Conservation (phyloP, 2,329 filamentous ascomycete species). For the Capronia coronata region DNA sequence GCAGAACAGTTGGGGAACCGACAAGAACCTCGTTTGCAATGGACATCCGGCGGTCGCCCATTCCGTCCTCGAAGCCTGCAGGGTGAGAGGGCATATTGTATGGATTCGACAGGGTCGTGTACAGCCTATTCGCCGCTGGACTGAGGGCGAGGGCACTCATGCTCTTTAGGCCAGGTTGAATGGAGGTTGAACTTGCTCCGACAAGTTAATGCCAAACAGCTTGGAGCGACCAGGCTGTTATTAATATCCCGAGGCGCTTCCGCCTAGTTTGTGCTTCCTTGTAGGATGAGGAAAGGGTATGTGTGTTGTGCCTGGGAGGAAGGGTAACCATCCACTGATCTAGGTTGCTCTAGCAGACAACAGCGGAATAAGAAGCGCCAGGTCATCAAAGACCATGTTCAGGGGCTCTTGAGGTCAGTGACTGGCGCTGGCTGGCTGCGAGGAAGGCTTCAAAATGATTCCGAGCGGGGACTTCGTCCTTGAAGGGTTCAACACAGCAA, state of each 20-base stretch:
- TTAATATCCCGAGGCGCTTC: neutral
- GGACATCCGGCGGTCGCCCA: conserved; percentile 27
- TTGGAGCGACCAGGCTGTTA: neutral
- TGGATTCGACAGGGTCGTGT: conserved; percentile 12
- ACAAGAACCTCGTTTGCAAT: conserved; percentile 24
- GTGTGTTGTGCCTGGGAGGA: too few species aligned
- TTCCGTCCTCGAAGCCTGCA: conserved; percentile 15
- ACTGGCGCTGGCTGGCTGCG: too few species aligned
- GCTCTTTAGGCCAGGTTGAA: neutral
- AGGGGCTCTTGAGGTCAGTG: neutral
- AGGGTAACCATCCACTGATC: too few species aligned
- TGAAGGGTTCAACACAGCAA: conserved; percentile 9
- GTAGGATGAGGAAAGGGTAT: neutral
- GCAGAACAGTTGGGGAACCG: conserved; percentile 41
- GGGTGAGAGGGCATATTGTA: conserved; percentile 12
- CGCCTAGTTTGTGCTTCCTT: neutral
- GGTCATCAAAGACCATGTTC: conserved; percentile 8
- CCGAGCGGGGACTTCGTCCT: neutral
- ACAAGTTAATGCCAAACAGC: conserved; percentile 2
- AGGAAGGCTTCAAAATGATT: neutral
- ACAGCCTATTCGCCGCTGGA: conserved; percentile 16
- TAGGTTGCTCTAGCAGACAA: conserved; percentile 2
- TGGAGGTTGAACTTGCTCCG: conserved; percentile 1
- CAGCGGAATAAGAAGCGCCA: neutral
- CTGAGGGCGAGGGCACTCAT: conserved; percentile 22